Conservation (phyloP, 2,329 filamentous ascomycete genomes). For the Penicillium sumatraense region DNA sequence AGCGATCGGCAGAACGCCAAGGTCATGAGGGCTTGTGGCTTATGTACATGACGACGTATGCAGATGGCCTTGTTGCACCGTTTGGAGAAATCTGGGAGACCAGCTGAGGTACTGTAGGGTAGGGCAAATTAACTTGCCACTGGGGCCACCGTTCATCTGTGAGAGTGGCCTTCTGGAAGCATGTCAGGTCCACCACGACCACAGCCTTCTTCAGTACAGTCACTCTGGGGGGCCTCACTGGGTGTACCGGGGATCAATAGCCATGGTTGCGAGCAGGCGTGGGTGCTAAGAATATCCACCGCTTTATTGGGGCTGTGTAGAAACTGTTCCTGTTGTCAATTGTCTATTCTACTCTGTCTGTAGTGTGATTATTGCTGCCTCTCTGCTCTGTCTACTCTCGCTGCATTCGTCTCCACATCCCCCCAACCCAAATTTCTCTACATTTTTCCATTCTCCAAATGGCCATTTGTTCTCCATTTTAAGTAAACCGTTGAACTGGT, state of each 20-base stretch:
- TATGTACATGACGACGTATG: no score
- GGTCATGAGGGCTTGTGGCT: not conserved
- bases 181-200: not conserved
- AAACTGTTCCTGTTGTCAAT: no score
- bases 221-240: no score
- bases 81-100: not conserved
- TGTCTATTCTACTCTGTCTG: not conserved
- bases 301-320: not conserved
- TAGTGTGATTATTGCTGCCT: not conserved
- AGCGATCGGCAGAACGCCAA: not conserved
- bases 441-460: not conserved
- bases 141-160: no score
- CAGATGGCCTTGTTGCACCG: not conserved
- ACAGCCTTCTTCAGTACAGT: no score
- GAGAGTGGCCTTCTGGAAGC: not conserved
- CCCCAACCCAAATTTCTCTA: not conserved
- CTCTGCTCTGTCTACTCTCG: not conserved
- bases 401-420: not conserved
- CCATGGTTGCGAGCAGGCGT: not conserved
- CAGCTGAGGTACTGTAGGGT: no score
- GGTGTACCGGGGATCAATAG: not conserved
- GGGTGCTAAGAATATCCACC: constrained; percentile 2
- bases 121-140: not conserved
- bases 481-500: not conserved
- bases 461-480: not conserved